These are phyloP conservation scores for Fusarium buharicum DNA, from an alignment of 2,329 filamentous ascomycete species.

Conservation along the genomic window DNA sequence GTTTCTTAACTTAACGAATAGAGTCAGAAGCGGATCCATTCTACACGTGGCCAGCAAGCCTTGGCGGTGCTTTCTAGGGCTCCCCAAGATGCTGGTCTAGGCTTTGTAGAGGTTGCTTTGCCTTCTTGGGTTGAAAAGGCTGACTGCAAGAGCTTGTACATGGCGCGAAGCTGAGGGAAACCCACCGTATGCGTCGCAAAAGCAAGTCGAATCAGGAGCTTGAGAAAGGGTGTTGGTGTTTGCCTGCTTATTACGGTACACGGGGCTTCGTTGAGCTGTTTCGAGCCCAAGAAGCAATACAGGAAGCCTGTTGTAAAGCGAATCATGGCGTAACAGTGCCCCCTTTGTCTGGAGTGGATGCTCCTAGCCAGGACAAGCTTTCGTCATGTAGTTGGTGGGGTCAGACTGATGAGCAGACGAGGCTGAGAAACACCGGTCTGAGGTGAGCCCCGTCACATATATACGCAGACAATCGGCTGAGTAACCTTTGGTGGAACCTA, in stretches of 20 bases:
- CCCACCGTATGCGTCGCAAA: conserved; percentile 4
- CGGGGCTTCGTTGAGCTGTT: neutral
- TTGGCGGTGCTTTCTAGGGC: conserved; percentile 19
- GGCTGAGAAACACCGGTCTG: neutral
- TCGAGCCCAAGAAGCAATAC: neutral
- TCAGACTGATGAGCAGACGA: neutral
- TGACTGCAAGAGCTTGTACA: neutral
- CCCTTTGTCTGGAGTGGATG: conserved; percentile 11
- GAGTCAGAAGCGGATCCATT: conserved; percentile 41
- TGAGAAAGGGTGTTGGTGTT: neutral
- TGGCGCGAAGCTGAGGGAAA: conserved; percentile 12
- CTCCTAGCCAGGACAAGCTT: conserved; percentile 32
- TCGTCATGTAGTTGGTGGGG: conserved; percentile 2
- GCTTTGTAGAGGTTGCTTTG: conserved; percentile 23
- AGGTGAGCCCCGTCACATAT: no score
- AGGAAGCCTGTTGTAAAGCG: conserved; percentile 12
- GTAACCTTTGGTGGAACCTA: no score
- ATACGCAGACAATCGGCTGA: no score
- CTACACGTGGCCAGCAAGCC: conserved; percentile 42
- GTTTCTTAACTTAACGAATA: conserved; percentile 41
- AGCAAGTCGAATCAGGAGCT: conserved; percentile 8
- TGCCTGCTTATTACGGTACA: neutral
- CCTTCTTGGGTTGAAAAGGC: conserved; percentile 7
- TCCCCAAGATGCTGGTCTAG: conserved; percentile 17
- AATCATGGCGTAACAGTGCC: conserved; percentile 25